Evolutionary conservation across 352 stramenopile species (phyloP).

Genomic region (Achlya hypogyna): DNA sequence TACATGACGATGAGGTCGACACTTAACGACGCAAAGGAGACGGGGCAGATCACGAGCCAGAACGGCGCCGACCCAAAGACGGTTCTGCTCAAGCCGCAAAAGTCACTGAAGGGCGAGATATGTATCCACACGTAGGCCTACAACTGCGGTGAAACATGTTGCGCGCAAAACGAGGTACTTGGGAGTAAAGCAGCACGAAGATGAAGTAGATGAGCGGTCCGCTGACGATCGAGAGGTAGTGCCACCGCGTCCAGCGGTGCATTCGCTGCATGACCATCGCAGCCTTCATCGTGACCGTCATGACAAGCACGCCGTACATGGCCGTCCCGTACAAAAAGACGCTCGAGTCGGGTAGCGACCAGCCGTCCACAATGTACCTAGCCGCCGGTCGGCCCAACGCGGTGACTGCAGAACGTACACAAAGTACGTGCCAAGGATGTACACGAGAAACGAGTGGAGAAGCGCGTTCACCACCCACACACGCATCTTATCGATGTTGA

Average conservation of each 20-base stretch:
- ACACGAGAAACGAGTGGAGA: slow-evolving; percentile 61
- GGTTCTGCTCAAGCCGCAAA: slow-evolving; percentile 47
- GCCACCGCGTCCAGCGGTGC: slow-evolving; percentile 58
- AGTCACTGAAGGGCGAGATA: slow-evolving; percentile 52
- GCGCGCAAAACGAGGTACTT: slow-evolving; percentile 24
- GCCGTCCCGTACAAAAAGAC: slow-evolving; percentile 66
- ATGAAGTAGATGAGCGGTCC: slow-evolving; percentile 55
- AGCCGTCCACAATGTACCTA: slow-evolving; percentile 10
- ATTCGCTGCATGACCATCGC: slow-evolving; percentile 66
- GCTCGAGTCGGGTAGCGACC: slow-evolving; percentile 11
- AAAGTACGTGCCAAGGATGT: slow-evolving; percentile 44
- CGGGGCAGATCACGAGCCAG: slow-evolving; percentile 59
- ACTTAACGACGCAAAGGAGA: slow-evolving; percentile 46
- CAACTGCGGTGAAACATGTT: neutral
- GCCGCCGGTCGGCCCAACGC: neutral
- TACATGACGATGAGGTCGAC: slow-evolving; percentile 64
- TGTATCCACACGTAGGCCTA: neutral
- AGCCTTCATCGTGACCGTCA: slow-evolving; percentile 67
- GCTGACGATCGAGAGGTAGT: slow-evolving; percentile 63
- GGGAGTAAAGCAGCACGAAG: slow-evolving; percentile 61
- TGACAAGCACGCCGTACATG: slow-evolving; percentile 69
- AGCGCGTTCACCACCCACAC: slow-evolving; percentile 69
- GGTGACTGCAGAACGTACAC: neutral
- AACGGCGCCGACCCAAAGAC: slow-evolving; percentile 46
- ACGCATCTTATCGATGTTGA: slow-evolving; percentile 25